Percentiles rank a stretch among this genome's conserved stretches.
Conservation (phyloP, 495 filamentous ascomycete genomes). For the Trichocladium antarcticum region DNA sequence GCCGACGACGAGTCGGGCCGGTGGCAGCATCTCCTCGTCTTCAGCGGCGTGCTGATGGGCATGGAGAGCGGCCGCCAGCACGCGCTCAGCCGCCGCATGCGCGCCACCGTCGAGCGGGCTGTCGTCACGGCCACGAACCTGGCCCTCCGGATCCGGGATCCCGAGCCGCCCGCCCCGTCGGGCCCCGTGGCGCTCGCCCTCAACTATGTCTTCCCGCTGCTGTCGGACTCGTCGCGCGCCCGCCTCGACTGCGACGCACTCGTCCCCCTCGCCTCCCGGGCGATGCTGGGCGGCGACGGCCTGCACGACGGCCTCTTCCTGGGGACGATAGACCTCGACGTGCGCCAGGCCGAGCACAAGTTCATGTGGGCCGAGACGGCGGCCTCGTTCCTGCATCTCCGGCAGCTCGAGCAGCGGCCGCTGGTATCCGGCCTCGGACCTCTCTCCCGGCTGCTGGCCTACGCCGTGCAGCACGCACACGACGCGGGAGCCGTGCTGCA, state of each 20-base stretch:
- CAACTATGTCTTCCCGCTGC: slow-evolving; percentile 64
- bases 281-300: slow-evolving; percentile 58
- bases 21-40: slow-evolving; percentile 78
- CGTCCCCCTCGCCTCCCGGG: slow-evolving; percentile 56
- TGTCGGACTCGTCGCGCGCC: slow-evolving; percentile 48
- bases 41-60: slow-evolving; percentile 73
- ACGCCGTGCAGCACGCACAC: slow-evolving; percentile 55
- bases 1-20: slow-evolving; percentile 71
- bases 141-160: slow-evolving; percentile 36
- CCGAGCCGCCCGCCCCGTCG: slow-evolving; percentile 43
- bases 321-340: slow-evolving; percentile 61
- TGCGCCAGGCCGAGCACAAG: slow-evolving; percentile 51
- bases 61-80: slow-evolving; percentile 58
- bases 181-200: slow-evolving; percentile 59
- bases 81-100: slow-evolving; percentile 50
- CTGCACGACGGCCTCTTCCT: slow-evolving; percentile 78
- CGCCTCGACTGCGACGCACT: slow-evolving; percentile 64
- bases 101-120: slow-evolving; percentile 62
- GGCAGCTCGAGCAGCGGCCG: slow-evolving; percentile 51
- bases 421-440: slow-evolving; percentile 68
- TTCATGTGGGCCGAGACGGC: slow-evolving; percentile 62
- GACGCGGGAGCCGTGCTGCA: slow-evolving; percentile 51
- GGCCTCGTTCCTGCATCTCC: slow-evolving; percentile 45
- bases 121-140: slow-evolving; percentile 71
- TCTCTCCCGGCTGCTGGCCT: slow-evolving; percentile 63